These are phyloP conservation scores for Sonneratia caseolaris DNA, from an alignment of 345 rosid genomes.

Conservation along the genomic window DNA sequence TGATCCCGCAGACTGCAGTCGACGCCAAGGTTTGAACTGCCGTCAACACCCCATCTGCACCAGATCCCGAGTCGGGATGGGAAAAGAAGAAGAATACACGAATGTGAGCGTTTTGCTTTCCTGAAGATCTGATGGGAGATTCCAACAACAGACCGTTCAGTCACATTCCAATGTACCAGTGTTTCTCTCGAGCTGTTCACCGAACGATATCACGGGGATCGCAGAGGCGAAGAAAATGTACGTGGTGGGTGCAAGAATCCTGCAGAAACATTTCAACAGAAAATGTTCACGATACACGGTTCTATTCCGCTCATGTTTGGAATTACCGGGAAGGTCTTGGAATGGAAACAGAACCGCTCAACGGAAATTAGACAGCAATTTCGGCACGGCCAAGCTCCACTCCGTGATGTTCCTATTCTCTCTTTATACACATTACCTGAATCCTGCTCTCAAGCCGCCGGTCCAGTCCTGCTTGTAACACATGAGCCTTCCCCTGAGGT, in stretches of 20 bases:
- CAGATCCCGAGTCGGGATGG: not conserved
- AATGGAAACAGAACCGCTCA: too few species aligned
- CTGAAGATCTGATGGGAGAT: not conserved
- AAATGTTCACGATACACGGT: not conserved
- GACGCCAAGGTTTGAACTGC: constrained; percentile 97
- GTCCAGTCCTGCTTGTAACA: constrained; percentile 96
- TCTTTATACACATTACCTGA: constrained; percentile 36
- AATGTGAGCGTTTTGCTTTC: not conserved
- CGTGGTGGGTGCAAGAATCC: constrained; percentile 98
- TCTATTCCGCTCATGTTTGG: too few species aligned
- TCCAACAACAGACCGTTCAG: not conserved
- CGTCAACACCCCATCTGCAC: constrained; percentile 73
- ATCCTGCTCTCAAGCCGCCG: constrained; percentile 72
- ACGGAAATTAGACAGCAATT: too few species aligned
- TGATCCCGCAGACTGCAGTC: constrained; percentile 78
- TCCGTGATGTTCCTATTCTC: not conserved
- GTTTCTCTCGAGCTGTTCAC: constrained; percentile 82
- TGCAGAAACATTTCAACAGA: constrained; percentile 8
- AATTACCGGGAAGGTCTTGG: too few species aligned
- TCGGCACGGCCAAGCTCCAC: not conserved
- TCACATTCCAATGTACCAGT: constrained; percentile 43
- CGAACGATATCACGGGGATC: constrained; percentile 95
- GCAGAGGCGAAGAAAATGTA: constrained; percentile 99
- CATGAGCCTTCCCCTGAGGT: constrained; percentile 65
- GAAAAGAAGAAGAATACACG: not conserved